A percentile compares a stretch with the other conserved stretches of the same genome.
These are phyloP conservation scores for Wickerhamiella shivajii DNA, from an alignment of 805 yeast species.

Conservation along the genomic window DNA sequence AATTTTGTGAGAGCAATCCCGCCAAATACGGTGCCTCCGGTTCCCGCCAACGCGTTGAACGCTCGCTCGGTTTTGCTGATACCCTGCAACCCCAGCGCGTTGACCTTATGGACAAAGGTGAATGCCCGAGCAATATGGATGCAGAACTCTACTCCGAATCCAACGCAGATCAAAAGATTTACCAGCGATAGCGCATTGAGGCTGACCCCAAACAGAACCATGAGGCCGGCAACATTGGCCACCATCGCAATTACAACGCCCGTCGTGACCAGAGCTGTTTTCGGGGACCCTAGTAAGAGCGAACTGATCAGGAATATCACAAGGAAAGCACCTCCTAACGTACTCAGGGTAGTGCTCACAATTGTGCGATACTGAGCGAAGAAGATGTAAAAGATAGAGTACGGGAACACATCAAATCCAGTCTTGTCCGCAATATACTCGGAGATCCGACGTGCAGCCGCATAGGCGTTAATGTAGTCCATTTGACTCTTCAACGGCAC, in stretches of 20 bases:
- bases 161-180: slow-evolving; percentile 81
- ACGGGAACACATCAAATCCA: slow-evolving; percentile 59
- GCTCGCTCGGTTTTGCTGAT: slow-evolving; percentile 25
- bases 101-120: slow-evolving; percentile 31
- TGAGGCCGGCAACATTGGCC: slow-evolving; percentile 61
- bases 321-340: slow-evolving; percentile 31
- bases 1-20: slow-evolving; percentile 85
- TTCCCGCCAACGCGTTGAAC: slow-evolving; percentile 48
- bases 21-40: slow-evolving; percentile 83
- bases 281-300: slow-evolving; percentile 49
- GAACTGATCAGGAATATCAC: slow-evolving; percentile 30
- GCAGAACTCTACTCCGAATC: slow-evolving; percentile 87
- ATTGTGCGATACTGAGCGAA: slow-evolving; percentile 77
- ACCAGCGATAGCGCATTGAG: slow-evolving; percentile 84
- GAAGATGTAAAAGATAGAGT: slow-evolving; percentile 83
- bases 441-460: slow-evolving; percentile 53
- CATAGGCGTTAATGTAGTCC: slow-evolving; percentile 72
- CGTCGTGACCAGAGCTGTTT: slow-evolving; percentile 42
- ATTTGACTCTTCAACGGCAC: slow-evolving; percentile 62
- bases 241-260: slow-evolving; percentile 49
- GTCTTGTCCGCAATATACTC: slow-evolving; percentile 30
- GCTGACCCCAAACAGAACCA: slow-evolving; percentile 61
- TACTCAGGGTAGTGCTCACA: slow-evolving; percentile 34
- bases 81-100: slow-evolving; percentile 21
- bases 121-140: slow-evolving; percentile 75